Conservation (phyloP, 768 basidiomycete species). For the Leccinum rimulosum region DNA sequence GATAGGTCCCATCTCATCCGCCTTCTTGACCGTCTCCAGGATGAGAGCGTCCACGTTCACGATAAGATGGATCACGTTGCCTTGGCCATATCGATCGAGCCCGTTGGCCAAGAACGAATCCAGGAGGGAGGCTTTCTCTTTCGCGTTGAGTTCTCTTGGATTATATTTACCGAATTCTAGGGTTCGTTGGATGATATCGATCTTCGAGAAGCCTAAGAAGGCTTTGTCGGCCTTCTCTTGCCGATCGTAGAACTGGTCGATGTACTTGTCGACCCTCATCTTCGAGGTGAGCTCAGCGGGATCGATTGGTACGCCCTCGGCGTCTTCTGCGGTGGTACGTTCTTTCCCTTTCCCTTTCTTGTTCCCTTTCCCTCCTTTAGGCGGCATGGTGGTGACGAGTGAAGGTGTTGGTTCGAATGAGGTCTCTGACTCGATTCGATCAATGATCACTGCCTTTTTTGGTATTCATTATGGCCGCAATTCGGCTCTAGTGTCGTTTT, state of each 20-base stretch:
- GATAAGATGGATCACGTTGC: background rate
- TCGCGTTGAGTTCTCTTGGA: background rate
- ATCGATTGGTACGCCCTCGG: background rate
- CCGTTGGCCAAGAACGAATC: background rate
- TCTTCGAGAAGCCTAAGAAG: background rate
- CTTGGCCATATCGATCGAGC: background rate
- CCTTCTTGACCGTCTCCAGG: background rate
- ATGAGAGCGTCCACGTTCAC: background rate
- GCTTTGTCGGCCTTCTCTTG: background rate
- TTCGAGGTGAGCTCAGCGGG: too few species aligned
- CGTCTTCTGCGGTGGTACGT: background rate
- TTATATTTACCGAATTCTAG: background rate
- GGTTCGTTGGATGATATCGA: background rate
- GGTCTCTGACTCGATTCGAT: background rate
- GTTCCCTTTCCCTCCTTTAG: background rate
- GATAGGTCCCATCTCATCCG: background rate
- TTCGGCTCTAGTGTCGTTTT: background rate
- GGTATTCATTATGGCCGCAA: too few species aligned
- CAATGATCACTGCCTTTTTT: background rate
- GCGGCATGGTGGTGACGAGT: background rate
- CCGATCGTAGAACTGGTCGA: background rate
- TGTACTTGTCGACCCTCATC: background rate
- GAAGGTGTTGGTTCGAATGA: too few species aligned
- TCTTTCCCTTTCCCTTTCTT: background rate
- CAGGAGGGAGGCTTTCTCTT: background rate